Conservation (phyloP, 805 yeast genomes). For the Yarrowia sp. region DNA sequence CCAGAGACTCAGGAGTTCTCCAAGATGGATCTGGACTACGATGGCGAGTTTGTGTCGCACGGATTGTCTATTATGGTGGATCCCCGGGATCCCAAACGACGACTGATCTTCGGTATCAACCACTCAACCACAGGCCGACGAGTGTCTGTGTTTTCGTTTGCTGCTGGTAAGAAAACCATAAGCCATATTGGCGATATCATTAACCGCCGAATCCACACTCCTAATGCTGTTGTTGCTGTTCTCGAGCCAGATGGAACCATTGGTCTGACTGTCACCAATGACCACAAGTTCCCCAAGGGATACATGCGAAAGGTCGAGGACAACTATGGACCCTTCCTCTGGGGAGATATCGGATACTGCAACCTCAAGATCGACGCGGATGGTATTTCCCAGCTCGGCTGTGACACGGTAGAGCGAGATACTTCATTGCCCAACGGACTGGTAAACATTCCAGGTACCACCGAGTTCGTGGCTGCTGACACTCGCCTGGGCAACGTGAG, state of each 20-base stretch:
- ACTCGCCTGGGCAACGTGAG: background rate
- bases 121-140: background rate
- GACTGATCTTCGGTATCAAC: background rate
- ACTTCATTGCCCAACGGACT: background rate
- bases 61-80: background rate
- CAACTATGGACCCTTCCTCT: background rate
- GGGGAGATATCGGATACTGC: background rate
- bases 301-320: background rate
- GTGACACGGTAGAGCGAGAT: background rate
- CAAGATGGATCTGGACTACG: background rate
- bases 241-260: background rate
- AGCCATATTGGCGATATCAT: background rate
- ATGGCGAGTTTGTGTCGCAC: background rate
- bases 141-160: background rate
- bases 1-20: background rate
- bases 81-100: background rate
- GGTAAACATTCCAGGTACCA: background rate
- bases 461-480: background rate
- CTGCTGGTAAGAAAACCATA: background rate
- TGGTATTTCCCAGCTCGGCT: background rate
- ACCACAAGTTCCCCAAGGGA: background rate
- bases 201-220: background rate
- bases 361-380: background rate
- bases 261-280: background rate
- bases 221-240: background rate